Evolutionary conservation across 768 basidiomycete species (phyloP), one percentile per base, ranked within the genome.

Genomic region (Tephrocybe rancida): DNA sequence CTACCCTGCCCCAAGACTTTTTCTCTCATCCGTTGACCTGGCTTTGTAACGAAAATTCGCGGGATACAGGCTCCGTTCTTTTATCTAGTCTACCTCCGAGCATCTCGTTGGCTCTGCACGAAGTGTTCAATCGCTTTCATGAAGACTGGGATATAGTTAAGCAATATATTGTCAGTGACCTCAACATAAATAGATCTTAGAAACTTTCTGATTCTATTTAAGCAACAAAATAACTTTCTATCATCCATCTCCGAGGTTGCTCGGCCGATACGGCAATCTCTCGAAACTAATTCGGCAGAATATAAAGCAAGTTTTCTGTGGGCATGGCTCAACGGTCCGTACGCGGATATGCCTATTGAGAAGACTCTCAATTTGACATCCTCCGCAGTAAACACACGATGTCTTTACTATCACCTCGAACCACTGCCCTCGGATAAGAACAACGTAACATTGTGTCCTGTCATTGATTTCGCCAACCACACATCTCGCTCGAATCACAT

Each of bases 391-490:
- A 98, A 98, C 67, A 98, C 95, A 5, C 85, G 96, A 44, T 94
- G 90, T 66, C 83, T 98, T 19, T 94, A 84, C 67, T 82, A 85
- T 65, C 85, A 81, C 55, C 68, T 86, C 38, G 80, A 74, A 58
- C 62, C 70, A 25, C 64, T 69, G 16, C 74, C 69, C 44, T 75
- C 79, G 10, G 77, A 86, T 60, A 76, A 82, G 25, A 83, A 93
- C 66, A 95, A 96, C 64, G 70, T 95, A 54, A 91, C 94, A 0
- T 76, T 98, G 53, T 91, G 90, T 55, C 96, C 96, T 8, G 77
- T 97, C 29, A 75, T 97, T 48, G 96, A 98, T 71, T 88, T 98
- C 56, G 92, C 92, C 13, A 97, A 97, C 61, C 95, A 97, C 59
- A 73, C 75, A 2, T 58, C 72, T 35, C 46, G 63, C 30, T 64